Conservation (phyloP, 2,329 filamentous ascomycete genomes). For the Fusarium sp. region DNA sequence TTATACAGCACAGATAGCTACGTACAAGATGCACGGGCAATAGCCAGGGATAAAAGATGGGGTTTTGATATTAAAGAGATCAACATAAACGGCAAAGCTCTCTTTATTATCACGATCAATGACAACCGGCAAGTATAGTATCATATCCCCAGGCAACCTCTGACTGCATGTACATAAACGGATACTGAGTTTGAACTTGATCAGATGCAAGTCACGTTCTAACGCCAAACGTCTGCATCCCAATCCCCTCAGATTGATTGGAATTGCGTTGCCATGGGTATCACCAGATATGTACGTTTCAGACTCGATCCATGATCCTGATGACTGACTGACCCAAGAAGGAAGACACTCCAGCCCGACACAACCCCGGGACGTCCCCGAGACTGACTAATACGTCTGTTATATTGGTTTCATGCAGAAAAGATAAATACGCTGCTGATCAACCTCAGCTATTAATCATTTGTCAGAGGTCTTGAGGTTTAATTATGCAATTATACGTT, state of each 20-base stretch:
- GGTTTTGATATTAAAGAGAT: slow-evolving; percentile 9
- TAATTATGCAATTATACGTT: neutral
- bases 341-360: slow-evolving; percentile 10
- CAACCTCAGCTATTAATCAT: neutral
- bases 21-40: slow-evolving; percentile 4
- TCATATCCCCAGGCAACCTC: slow-evolving; percentile 45
- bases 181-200: slow-evolving; percentile 13
- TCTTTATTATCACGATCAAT: slow-evolving; percentile 20
- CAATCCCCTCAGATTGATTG: slow-evolving; percentile 44
- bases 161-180: slow-evolving; percentile 18
- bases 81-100: neutral
- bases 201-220: neutral
- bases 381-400: slow-evolving; percentile 23
- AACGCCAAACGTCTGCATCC: slow-evolving; percentile 10
- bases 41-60: slow-evolving; percentile 21
- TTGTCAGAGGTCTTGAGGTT: neutral
- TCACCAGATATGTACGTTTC: slow-evolving; percentile 24
- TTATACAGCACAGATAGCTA: neutral
- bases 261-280: slow-evolving; percentile 38
- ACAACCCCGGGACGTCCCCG: slow-evolving; percentile 17
- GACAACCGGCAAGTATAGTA: slow-evolving; percentile 4
- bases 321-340: neutral
- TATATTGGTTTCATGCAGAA: slow-evolving; percentile 32
- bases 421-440: neutral
- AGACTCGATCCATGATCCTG: slow-evolving; percentile 14